Evolutionary conservation across 495 filamentous ascomycete species (phyloP).

Genomic region (Beverwykella pulmonaria): DNA sequence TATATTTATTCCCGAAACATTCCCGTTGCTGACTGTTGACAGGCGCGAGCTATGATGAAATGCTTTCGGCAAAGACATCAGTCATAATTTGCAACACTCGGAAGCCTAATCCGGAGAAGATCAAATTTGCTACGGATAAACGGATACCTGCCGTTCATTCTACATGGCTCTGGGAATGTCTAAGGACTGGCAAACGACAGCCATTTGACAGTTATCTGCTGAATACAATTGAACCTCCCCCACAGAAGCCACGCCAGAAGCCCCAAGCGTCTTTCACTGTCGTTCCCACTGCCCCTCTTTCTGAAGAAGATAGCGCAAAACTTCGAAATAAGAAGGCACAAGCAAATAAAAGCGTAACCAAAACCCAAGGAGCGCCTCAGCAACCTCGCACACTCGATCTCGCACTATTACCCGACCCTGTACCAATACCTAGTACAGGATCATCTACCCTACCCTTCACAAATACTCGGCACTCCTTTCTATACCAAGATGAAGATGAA

Average conservation of each 20-base stretch:
- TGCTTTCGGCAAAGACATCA: constrained; percentile 65
- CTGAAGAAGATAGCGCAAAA: constrained; percentile 31
- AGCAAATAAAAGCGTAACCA: background rate
- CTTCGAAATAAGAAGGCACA: constrained; percentile 16
- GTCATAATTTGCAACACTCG: constrained; percentile 69
- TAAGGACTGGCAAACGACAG: constrained; percentile 59
- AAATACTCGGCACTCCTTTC: background rate
- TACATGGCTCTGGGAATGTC: constrained; percentile 83
- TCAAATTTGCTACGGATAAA: constrained; percentile 71
- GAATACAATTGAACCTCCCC: background rate
- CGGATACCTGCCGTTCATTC: constrained; percentile 74
- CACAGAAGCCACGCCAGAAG: constrained; percentile 1
- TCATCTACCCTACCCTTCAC: constrained; percentile 5
- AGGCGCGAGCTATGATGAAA: constrained; percentile 74
- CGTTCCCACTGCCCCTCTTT: constrained; percentile 32
- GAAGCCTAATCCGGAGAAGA: constrained; percentile 70
- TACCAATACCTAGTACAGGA: constrained; percentile 8
- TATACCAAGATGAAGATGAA: constrained; percentile 8
- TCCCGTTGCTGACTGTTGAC: constrained; percentile 17
- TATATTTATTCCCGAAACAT: background rate
- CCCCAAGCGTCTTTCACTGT: constrained; percentile 9
- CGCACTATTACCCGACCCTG: constrained; percentile 4
- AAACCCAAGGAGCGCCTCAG: background rate
- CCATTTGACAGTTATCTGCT: constrained; percentile 47
- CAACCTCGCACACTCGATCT: constrained; percentile 19